Evolutionary conservation across 495 filamentous ascomycete genomes (phyloP).

Genomic region (Hyaloscypha hepaticicola): DNA sequence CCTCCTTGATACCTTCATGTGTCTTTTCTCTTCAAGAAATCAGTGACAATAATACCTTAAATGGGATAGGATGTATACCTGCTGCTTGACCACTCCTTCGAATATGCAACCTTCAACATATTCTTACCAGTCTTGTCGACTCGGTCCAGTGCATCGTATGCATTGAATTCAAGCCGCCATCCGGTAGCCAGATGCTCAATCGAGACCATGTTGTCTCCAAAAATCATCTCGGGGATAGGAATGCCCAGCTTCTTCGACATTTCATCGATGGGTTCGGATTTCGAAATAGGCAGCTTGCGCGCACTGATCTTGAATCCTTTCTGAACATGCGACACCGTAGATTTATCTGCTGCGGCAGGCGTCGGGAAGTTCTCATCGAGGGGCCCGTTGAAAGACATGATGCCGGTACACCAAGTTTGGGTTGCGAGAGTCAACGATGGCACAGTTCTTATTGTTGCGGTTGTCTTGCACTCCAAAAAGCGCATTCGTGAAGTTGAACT

Average conservation of each 20-base stretch:
- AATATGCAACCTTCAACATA: conserved; percentile 93
- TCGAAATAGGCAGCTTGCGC: conserved; percentile 88
- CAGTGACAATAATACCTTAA: conserved; percentile 24
- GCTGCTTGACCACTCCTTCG: conserved; percentile 82
- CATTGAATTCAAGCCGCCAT: conserved; percentile 78
- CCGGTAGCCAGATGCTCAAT: conserved; percentile 66
- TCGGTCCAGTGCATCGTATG: conserved; percentile 79
- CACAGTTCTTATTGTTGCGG: neutral
- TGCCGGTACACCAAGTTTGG: neutral
- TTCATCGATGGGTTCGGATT: conserved; percentile 83
- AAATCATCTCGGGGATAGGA: conserved; percentile 96
- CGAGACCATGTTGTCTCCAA: conserved; percentile 84
- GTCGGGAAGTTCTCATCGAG: conserved; percentile 41
- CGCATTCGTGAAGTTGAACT: neutral
- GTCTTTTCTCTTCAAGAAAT: conserved; percentile 64
- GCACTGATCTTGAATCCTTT: conserved; percentile 69
- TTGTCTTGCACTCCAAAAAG: neutral
- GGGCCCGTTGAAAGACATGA: conserved; percentile 38
- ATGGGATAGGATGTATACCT: conserved; percentile 43
- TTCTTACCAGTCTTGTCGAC: conserved; percentile 88
- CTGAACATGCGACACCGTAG: conserved; percentile 49
- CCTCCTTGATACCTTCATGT: conserved; percentile 85
- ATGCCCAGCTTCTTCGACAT: conserved; percentile 79
- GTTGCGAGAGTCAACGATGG: neutral
- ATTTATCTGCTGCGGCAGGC: conserved; percentile 34